Conservation (phyloP, 257 asterid species). For the Solanum appendiculatum region DNA sequence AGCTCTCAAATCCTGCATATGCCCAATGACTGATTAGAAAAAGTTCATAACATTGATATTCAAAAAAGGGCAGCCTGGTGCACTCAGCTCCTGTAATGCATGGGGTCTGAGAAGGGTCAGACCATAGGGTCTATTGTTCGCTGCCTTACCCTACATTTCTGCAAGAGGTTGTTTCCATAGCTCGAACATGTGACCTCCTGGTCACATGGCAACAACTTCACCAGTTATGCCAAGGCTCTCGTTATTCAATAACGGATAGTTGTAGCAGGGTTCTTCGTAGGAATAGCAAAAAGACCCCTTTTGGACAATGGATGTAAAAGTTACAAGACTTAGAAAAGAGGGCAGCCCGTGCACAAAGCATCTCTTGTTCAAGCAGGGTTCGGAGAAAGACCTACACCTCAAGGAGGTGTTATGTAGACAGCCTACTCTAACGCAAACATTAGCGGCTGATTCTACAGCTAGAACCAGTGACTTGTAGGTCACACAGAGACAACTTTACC, state of each 20-base stretch:
- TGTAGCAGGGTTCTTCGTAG: not conserved
- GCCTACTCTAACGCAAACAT: not conserved
- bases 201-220: not conserved
- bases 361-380: not conserved
- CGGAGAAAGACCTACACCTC: not conserved
- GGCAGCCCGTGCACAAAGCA: not conserved
- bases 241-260: not conserved
- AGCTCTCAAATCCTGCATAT: conserved; percentile 53
- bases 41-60: not conserved
- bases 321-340: not conserved
- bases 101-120: not conserved
- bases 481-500: not conserved
- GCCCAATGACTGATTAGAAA: not conserved
- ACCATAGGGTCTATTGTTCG: not conserved
- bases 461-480: not conserved
- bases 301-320: not conserved
- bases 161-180: not conserved
- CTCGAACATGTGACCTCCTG: no score
- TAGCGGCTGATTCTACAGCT: not conserved
- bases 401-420: not conserved
- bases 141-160: not conserved
- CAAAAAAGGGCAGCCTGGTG: not conserved
- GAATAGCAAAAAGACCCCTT: not conserved
- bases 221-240: not conserved
- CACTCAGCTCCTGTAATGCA: not conserved